Conservation (phyloP, 2,329 filamentous ascomycete species). For the Clarireedia paspali region DNA sequence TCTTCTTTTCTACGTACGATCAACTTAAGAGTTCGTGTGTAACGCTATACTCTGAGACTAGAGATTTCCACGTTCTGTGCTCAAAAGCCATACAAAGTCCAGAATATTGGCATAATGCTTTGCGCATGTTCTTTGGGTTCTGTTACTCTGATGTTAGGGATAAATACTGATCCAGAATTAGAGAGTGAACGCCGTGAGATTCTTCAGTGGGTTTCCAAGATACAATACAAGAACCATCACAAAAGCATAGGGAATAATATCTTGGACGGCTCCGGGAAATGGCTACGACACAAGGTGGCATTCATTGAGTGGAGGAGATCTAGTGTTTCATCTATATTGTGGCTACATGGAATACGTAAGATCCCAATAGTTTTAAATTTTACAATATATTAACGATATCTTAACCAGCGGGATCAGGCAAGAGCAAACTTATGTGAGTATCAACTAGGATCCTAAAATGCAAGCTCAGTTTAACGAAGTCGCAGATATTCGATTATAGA, state of each 20-base stretch:
- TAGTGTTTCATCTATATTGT: not conserved
- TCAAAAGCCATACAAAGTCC: too few relatives aligned
- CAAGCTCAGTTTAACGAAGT: not conserved
- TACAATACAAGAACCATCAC: not conserved
- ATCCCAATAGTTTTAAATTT: not conserved
- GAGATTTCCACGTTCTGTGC: too few relatives aligned
- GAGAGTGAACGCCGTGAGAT: not conserved
- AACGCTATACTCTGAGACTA: too few relatives aligned
- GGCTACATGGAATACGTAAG: not conserved
- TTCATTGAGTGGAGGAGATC: not conserved
- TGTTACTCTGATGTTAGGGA: not conserved
- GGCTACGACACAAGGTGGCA: conserved; percentile 13
- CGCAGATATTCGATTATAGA: not conserved
- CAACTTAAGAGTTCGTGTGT: too few relatives aligned
- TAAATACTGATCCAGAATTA: not conserved
- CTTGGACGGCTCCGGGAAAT: conserved; percentile 15
- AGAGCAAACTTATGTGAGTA: not conserved
- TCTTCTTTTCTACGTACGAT: not conserved
- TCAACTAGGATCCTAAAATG: not conserved
- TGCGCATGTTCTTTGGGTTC: too few relatives aligned
- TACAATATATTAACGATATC: not conserved
- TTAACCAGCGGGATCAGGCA: not conserved
- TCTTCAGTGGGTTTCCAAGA: not conserved
- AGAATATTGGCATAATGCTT: too few relatives aligned
- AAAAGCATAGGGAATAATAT: not conserved